A percentile compares a stretch with the other conserved stretches of the same genome.
phyloP scores from a whole-genome alignment of 768 basidiomycete genomes.

The Leucosporidium creatinivorum region DNA sequence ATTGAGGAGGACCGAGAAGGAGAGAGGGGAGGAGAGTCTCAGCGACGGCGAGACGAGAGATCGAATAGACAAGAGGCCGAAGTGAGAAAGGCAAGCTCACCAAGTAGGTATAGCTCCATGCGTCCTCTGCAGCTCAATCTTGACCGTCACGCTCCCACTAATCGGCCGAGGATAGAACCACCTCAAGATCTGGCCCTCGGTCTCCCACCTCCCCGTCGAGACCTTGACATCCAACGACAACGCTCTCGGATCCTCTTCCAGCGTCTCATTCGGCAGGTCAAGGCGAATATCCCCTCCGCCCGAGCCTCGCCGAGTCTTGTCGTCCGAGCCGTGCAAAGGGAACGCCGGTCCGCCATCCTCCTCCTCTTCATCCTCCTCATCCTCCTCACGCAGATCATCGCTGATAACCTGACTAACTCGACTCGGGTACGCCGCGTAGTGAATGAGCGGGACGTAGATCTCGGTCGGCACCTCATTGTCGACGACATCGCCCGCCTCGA shows the following conservation, averaged over 20 bases:
- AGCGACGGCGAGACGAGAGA: no score
- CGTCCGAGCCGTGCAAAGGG: neutral
- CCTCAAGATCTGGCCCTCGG: constrained; percentile 50
- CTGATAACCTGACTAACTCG: neutral
- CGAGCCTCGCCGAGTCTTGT: no score
- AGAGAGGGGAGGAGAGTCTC: no score
- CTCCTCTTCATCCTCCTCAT: neutral
- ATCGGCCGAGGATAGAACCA: constrained; percentile 49
- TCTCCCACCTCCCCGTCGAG: constrained; percentile 49
- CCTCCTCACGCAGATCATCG: neutral
- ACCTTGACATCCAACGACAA: constrained; percentile 39
- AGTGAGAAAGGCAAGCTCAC: neutral
- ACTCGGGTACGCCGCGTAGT: constrained; percentile 55
- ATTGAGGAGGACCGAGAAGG: no score
- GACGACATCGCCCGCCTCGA: constrained; percentile 54
- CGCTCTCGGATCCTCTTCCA: constrained; percentile 22
- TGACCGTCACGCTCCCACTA: constrained; percentile 40
- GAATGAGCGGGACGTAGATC: constrained; percentile 82
- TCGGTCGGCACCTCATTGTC: constrained; percentile 59
- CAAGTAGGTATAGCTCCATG: constrained; percentile 45
- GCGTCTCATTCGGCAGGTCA: neutral
- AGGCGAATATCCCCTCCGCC: neutral
- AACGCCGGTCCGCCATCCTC: neutral
- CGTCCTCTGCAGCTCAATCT: constrained; percentile 46
- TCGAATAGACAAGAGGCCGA: no score